Conservation (phyloP, 2,329 filamentous ascomycete genomes). For the Sclerotinia subarctica region DNA sequence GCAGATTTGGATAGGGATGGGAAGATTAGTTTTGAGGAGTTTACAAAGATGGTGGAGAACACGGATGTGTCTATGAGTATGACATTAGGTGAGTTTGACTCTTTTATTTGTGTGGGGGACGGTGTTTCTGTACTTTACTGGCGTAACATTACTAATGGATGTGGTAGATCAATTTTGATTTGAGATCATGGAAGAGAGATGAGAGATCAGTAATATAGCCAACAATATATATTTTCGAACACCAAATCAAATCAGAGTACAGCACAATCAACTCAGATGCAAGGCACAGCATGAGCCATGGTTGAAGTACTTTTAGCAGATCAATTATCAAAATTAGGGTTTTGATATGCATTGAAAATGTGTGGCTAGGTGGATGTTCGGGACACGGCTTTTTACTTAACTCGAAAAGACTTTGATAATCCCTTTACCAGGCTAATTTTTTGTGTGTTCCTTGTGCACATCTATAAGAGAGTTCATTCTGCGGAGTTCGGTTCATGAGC, state of each 20-base stretch:
- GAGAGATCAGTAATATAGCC: not conserved
- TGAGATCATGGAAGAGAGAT: not conserved
- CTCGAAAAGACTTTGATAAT: not conserved
- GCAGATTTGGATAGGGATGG: slow-evolving; percentile 93
- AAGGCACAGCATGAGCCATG: not conserved
- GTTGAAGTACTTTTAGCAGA: not conserved
- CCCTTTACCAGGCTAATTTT: not conserved
- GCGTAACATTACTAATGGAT: slow-evolving; percentile 17
- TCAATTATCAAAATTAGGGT: not conserved
- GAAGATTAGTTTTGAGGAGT: slow-evolving; percentile 99
- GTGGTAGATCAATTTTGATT: slow-evolving; percentile 35
- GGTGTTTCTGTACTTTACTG: not conserved
- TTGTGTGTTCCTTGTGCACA: not conserved
- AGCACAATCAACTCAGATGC: not conserved
- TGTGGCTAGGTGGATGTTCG: not conserved
- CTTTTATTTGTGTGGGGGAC: not conserved
- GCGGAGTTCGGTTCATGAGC: not conserved
- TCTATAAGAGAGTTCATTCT: too few species aligned
- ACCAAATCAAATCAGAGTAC: not conserved
- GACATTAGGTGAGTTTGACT: slow-evolving; percentile 58
- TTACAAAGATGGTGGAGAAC: slow-evolving; percentile 97
- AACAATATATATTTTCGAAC: not conserved
- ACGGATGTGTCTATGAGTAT: slow-evolving; percentile 77
- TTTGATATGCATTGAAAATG: not conserved
- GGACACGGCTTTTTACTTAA: not conserved